Evolutionary conservation across 2,329 filamentous ascomycete genomes (phyloP).

Genomic region (Myriosclerotinia curreyana): DNA sequence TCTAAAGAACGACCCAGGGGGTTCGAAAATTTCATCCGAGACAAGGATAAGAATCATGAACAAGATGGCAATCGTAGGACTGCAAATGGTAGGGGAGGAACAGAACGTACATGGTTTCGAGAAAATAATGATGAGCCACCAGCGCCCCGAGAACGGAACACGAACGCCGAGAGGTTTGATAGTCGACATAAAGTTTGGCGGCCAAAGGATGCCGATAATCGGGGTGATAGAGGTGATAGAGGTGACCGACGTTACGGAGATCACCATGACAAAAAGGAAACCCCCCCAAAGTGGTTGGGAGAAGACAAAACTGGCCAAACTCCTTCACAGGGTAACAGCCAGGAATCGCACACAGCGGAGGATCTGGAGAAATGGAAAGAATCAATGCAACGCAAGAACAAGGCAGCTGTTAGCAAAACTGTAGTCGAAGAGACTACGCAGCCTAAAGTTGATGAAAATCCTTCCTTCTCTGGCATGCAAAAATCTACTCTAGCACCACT

Average conservation of each 20-base stretch:
- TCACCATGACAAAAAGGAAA: slow-evolving; percentile 41
- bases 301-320: slow-evolving; percentile 66
- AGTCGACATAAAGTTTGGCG: slow-evolving; percentile 41
- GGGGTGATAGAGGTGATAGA: slow-evolving; percentile 31
- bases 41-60: slow-evolving; percentile 49
- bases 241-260: slow-evolving; percentile 43
- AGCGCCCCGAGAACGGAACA: slow-evolving; percentile 37
- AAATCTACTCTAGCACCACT: slow-evolving; percentile 53
- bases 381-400: slow-evolving; percentile 55
- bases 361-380: slow-evolving; percentile 97
- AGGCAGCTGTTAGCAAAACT: slow-evolving; percentile 29
- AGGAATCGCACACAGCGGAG: slow-evolving; percentile 89
- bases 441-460: slow-evolving; percentile 41
- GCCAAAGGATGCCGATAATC: slow-evolving; percentile 44
- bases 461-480: slow-evolving; percentile 42
- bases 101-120: slow-evolving; percentile 71
- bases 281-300: slow-evolving; percentile 79
- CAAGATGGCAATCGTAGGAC: slow-evolving; percentile 57
- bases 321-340: slow-evolving; percentile 86
- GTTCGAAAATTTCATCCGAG: slow-evolving; percentile 51
- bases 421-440: slow-evolving; percentile 41
- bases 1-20: slow-evolving; percentile 48
- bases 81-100: slow-evolving; percentile 60
- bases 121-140: slow-evolving; percentile 43
- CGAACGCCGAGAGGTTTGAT: slow-evolving; percentile 37